A percentile compares a stretch with the other conserved stretches of the same genome.
Evolutionary conservation across 495 filamentous ascomycete species (phyloP).

Genomic region (Annulohypoxylon moriforme): DNA sequence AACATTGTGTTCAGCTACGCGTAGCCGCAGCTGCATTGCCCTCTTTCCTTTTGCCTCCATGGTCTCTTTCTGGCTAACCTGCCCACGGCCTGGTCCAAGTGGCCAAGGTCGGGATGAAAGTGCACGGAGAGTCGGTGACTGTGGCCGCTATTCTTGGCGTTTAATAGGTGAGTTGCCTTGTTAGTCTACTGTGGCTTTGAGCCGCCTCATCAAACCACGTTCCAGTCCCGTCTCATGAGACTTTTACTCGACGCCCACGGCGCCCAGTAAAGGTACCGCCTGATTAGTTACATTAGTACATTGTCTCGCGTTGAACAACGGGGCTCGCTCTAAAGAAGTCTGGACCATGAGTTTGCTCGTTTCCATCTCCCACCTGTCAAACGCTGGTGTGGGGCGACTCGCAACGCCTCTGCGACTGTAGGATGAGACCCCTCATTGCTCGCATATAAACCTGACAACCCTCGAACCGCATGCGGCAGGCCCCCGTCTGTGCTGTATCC

Average conservation of each 20-base stretch:
- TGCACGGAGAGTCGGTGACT: conserved; percentile 41
- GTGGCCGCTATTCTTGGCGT: conserved; percentile 26
- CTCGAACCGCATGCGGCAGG: conserved; percentile 37
- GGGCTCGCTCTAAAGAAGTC: conserved; percentile 32
- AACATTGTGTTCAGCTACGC: conserved; percentile 28
- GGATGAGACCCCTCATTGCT: conserved; percentile 36
- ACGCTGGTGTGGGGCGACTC: conserved; percentile 31
- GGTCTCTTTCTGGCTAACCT: not conserved
- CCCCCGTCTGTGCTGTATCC: conserved; percentile 18
- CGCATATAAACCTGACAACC: conserved; percentile 41
- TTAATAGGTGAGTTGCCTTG: conserved; percentile 13
- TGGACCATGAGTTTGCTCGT: conserved; percentile 35
- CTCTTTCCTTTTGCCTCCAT: not conserved
- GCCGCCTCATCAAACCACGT: conserved; percentile 42
- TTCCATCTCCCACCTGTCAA: conserved; percentile 28
- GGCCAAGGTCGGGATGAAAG: not conserved
- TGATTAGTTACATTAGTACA: not conserved
- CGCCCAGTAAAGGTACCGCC: too few species aligned
- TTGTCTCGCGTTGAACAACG: conserved; percentile 33
- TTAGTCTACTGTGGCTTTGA: conserved; percentile 36
- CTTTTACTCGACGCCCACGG: not conserved
- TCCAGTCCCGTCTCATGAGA: conserved; percentile 34
- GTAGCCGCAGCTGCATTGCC: conserved; percentile 37
- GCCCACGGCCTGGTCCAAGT: conserved; percentile 2
- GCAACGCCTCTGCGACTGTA: conserved; percentile 14